Evolutionary conservation across 768 basidiomycete genomes (phyloP).

Genomic region (Collybia mongolica): DNA sequence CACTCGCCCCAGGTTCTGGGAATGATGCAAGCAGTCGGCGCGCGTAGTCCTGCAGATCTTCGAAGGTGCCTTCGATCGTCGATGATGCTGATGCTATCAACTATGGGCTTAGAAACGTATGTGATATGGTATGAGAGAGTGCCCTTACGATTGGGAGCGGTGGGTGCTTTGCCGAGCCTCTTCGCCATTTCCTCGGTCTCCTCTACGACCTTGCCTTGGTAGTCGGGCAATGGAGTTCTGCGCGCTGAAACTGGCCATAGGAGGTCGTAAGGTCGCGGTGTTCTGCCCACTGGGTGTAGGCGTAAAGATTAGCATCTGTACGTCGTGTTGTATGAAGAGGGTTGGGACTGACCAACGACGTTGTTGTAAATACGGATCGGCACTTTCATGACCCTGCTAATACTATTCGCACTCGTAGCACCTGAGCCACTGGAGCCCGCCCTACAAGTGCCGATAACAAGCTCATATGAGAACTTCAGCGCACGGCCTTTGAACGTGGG

Average conservation of each 20-base stretch:
- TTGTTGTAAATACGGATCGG: constrained; percentile 91
- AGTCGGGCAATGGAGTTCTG: constrained; percentile 29
- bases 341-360: constrained; percentile 55
- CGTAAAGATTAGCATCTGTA: constrained; percentile 4
- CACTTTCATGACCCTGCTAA: constrained; percentile 83
- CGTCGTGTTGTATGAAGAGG: background rate
- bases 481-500: constrained; percentile 88
- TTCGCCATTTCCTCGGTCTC: constrained; percentile 16
- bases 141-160: constrained; percentile 22
- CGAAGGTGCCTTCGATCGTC: constrained; percentile 28
- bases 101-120: background rate
- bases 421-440: constrained; percentile 39
- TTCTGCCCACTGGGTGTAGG: constrained; percentile 44
- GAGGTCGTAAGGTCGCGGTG: constrained; percentile 73
- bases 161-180: constrained; percentile 14
- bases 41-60: constrained; percentile 55
- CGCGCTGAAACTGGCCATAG: constrained; percentile 69
- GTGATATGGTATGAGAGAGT: background rate
- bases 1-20: constrained; percentile 27
- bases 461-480: constrained; percentile 84
- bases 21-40: constrained; percentile 47
- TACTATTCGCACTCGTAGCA: constrained; percentile 42
- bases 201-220: constrained; percentile 38
- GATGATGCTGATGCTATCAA: constrained; percentile 12
- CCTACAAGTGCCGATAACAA: constrained; percentile 86